Base-by-base conservation (phyloP, 2,329 filamentous ascomycete genomes). In the Zopfia rhizophila region DNA sequence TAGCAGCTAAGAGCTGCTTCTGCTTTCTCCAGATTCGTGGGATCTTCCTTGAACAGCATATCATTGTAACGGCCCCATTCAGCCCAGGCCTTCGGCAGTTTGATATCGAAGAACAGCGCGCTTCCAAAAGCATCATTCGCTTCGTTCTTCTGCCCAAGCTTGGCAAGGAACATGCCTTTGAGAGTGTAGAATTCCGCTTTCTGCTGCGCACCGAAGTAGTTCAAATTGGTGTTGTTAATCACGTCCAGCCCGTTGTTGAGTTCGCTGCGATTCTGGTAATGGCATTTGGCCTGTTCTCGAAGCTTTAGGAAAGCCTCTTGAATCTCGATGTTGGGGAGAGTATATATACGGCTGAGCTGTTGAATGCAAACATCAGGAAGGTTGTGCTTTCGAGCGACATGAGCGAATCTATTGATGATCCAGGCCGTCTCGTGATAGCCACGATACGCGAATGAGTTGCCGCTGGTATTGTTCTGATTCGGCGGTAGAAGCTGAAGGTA, bases 31-130 rank as follows among this genome's bases (percentile, higher is more conserved):
- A 96, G 80, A 64, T 96, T 90, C 4, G 81, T 78, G 0, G 92
- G 88, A 55, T 96, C 89, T 41, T 91, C 88, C 75, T 96, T 97
- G 80, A 97, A 99, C 44, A 94, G 88, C 59, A 91, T 86, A 70
- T 99, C 94, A 65, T 96, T 97, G 79, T 96, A 99, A 65, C 96
- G 91, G 38, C 94, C 94, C 94, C 94, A 99, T 76, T 99, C 94
- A 12, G 94, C 93, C 94, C 94, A 99, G 3, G 94, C 94, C 75
- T 99, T 99, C 3, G 94, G 90, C 37, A 96, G 84, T 59, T 91
- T 89, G 58, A 99, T 90, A 62, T 99, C 95, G 61, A 96, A 97
- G 75, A 93, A 97, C 49, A 99, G 74, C 0, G 94, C 95, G 38
- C 92, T 95, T 37, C 94, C 94, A 68, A 96, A 99, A 0, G 95